Base-by-base conservation (phyloP, 2,329 filamentous ascomycete genomes). In the Chaetomiaceae sp. region DNA sequence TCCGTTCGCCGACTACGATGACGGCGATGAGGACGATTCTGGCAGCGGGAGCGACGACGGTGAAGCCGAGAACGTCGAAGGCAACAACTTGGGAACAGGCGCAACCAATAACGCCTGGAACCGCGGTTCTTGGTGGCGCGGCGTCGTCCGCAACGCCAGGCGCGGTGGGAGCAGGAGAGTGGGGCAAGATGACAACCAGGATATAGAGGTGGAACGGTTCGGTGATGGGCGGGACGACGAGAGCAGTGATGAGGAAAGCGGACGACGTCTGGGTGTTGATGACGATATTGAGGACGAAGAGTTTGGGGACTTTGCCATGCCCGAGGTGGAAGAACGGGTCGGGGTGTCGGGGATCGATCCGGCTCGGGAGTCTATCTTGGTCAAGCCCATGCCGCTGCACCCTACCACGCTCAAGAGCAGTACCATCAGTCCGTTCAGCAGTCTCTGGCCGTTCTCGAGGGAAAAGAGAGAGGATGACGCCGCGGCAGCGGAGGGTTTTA, bases 271-370 rank as follows among this genome's bases (percentile, higher is more conserved):
- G 76, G 37, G 76, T 77, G 75, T 75, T 30, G 79, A 77, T 5
- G 51, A 41, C 5, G 73, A 75, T 32, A 78, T 81, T 5, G 78
- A 81, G 25, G 81, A 83, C 36, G 82, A 86, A 57, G 83, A 85
- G 61, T 81, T 87, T 69, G 84, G 83, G 13, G 85, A 87, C 53
- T 86, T 86, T 60, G 82, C 81, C 58, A 81, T 86, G 71, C 79
- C 82, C 10, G 82, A 84, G 64, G 71, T 76, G 46, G 71, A 45
- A 11, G 49, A 45, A 8, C 32, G 48, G n/a, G 38, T 42, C 29
- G 5, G 40, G 18, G 48, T 57, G n/a, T 59, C 62, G 4, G 63
- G 58, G 7, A 62, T 64, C 27, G 66, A 67, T 27, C 60, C 62
- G 3, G 64, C 66, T 5, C 44, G 64, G 16, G 70, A 74, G 11